Conservation (phyloP, 2,329 filamentous ascomycete species). For the Ophiognomonia clavigignenti-juglandacearum region DNA sequence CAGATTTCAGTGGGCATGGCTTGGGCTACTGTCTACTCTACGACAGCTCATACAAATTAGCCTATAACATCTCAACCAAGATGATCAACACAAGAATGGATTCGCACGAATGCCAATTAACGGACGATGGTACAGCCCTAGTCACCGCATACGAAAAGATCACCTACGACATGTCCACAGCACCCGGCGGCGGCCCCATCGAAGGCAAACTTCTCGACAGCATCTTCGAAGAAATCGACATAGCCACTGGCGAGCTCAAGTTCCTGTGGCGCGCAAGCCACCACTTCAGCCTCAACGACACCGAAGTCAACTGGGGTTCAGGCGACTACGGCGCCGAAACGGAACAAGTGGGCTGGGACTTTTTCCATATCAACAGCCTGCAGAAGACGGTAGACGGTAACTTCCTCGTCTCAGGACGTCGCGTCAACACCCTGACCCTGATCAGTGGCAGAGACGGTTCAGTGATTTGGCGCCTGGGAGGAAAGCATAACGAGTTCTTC, state of each 20-base stretch:
- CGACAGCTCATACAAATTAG: conserved; percentile 12
- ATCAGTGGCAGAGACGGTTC: conserved; percentile 39
- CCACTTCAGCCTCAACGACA: conserved; percentile 23
- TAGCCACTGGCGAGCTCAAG: conserved; percentile 41
- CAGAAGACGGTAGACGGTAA: conserved; percentile 46
- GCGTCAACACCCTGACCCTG: conserved; percentile 30
- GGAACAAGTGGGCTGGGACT: conserved; percentile 40
- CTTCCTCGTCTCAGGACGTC: conserved; percentile 49
- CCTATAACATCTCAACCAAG: conserved; percentile 14
- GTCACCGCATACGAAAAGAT: conserved; percentile 31
- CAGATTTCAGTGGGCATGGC: conserved; percentile 13
- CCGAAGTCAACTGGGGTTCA: conserved; percentile 12
- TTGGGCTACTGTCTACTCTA: conserved; percentile 14
- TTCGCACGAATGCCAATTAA: conserved; percentile 36
- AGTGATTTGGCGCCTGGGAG: conserved; percentile 48
- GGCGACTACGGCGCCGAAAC: conserved; percentile 13
- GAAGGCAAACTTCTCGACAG: conserved; percentile 28
- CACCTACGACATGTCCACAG: conserved; percentile 21
- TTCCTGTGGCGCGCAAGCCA: conserved; percentile 43
- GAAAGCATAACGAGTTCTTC: conserved; percentile 40
- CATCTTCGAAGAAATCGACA: conserved; percentile 41
- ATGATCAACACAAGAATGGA: conserved; percentile 15
- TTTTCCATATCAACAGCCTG: conserved; percentile 53
- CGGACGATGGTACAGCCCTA: conserved; percentile 33
- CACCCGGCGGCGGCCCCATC: conserved; percentile 20